phyloP scores from a whole-genome alignment of 23 red algal genomes.

The Gracilaria domingensis region DNA sequence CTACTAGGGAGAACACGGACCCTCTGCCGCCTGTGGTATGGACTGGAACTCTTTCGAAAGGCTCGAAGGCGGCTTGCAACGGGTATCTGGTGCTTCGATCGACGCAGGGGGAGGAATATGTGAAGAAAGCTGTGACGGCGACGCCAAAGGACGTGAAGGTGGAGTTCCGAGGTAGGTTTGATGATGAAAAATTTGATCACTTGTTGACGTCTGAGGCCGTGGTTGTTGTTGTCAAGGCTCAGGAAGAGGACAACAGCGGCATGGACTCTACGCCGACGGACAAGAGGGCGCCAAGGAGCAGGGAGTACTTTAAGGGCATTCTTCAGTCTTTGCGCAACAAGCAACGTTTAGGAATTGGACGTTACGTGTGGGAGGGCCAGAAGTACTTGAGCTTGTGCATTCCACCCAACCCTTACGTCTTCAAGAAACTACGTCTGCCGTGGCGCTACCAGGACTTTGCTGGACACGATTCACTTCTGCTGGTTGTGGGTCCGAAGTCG shows the following conservation, averaged over 20 bases:
- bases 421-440: constrained; percentile 61
- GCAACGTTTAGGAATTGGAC: constrained; percentile 51
- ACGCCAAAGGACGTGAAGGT: constrained; percentile 53
- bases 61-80: constrained; percentile 36
- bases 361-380: constrained; percentile 39
- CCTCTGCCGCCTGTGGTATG: constrained; percentile 51
- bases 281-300: constrained; percentile 34
- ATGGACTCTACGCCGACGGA: constrained; percentile 8
- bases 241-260: constrained; percentile 34
- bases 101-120: constrained; percentile 46
- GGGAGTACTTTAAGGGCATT: constrained; percentile 58
- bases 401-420: constrained; percentile 51
- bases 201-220: constrained; percentile 63
- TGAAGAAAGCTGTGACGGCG: constrained; percentile 25
- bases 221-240: constrained; percentile 63
- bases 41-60: constrained; percentile 52
- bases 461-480: constrained; percentile 58
- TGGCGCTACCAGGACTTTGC: constrained; percentile 62
- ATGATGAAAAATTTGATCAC: constrained; percentile 53
- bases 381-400: constrained; percentile 64
- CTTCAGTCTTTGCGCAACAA: constrained; percentile 53
- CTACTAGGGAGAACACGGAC: constrained; percentile 40
- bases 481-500: constrained; percentile 67
- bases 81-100: constrained; percentile 60
- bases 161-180: constrained; percentile 57